A percentile compares a stretch with the other conserved stretches of the same genome.
Conservation (phyloP, 441 rosid species). For the Hura crepitans region DNA sequence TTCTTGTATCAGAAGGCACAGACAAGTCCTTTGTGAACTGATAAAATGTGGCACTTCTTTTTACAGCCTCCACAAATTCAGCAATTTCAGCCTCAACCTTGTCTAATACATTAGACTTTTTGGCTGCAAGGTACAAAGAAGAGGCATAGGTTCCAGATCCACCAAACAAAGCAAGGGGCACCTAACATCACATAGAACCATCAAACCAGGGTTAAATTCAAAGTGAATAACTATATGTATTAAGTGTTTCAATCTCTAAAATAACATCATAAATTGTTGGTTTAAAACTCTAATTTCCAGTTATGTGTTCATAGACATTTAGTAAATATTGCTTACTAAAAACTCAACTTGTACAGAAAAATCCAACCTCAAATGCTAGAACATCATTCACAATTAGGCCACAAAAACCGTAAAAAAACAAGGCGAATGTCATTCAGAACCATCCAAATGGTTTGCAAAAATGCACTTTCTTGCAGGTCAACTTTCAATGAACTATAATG, state of each 20-base stretch:
- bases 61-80: slow-evolving; percentile 56
- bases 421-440: neutral
- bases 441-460: neutral
- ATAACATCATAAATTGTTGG: too few relatives aligned
- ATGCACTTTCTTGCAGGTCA: neutral
- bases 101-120: slow-evolving; percentile 56
- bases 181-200: slow-evolving; percentile 35
- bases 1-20: slow-evolving; percentile 51
- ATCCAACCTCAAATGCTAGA: neutral
- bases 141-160: slow-evolving; percentile 91
- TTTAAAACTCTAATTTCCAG: neutral
- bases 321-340: neutral
- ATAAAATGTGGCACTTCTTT: slow-evolving; percentile 48
- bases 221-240: neutral
- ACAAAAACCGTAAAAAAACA: too few relatives aligned
- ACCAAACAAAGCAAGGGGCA: slow-evolving; percentile 71
- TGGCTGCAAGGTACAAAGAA: slow-evolving; percentile 66
- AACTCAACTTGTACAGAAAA: neutral
- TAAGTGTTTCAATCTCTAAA: neutral
- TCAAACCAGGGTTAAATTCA: slow-evolving; percentile 12
- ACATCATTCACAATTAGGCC: neutral
- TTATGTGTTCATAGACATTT: neutral
- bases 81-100: slow-evolving; percentile 70
- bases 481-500: neutral
- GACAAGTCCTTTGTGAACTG: slow-evolving; percentile 77